Evolutionary conservation across 176 grass and related monocot species (phyloP), one percentile per base, ranked within the genome.

Genomic region (Cenchrus americanus): DNA sequence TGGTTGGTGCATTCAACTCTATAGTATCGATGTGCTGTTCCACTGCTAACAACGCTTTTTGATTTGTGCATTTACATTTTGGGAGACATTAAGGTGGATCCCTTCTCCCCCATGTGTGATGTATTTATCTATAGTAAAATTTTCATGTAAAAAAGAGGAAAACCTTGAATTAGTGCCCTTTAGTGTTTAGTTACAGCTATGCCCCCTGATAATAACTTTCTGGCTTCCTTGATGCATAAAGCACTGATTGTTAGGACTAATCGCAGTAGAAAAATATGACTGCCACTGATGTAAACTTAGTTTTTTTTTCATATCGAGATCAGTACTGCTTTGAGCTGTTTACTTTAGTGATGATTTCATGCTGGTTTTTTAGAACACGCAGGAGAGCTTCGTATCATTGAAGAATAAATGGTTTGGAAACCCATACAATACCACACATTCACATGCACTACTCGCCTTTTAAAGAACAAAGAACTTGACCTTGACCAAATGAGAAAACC

Each of bases 11-110:
- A 37, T 30, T 30, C 27, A 30, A 30, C 27, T 30, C 27, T 30
- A 30, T 54, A 6, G 18, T 52, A 37, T 57, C 0, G 5, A 43
- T 69, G 18, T 21, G 54, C n/a, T 69, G 32, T 81, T 69, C 49
- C 48, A 26, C 12, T 24, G 53, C 19, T 80, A 54, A 24, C 5
- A 57, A 69, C 21, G 63, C 5, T 22, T 80, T 53, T 52, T 12
- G 21, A 67, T n/a, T 59, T 67, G 44, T 23, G 17, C 12, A 51
- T 79, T 66, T 66, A 51, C 27, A 15, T 66, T 80, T 80, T 67
- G 62, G 62, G 27, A 53, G 26, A 67, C 53, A 57, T 57, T 57
- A 57, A 14, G 18, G 53, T 18, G 52, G 52, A 54, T 4, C 57
- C 57, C 8, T 59, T 2, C 57, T 10, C 57, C 3, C 57, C 57